These are phyloP conservation scores for Fagopyrum tataricum DNA, from an alignment of 148 eudicot genomes.

Conservation along the genomic window DNA sequence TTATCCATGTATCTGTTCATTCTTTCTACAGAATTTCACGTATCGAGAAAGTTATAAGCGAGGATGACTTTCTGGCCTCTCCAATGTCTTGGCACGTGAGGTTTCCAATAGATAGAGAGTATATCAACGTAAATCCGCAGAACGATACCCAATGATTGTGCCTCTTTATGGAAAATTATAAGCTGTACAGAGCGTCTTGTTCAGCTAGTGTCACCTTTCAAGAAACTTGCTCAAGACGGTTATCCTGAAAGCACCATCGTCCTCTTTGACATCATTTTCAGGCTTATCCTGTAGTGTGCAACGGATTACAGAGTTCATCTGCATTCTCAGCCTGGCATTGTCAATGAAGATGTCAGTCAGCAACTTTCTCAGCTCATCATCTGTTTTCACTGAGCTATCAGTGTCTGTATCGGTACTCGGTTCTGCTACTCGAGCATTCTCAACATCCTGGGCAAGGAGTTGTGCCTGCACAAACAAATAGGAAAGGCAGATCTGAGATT, in stretches of 20 bases:
- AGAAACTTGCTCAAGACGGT: conserved; percentile 37
- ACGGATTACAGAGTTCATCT: conserved; percentile 57
- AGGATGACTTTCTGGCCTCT: background rate
- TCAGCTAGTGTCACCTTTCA: conserved; percentile 14
- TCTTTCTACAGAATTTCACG: background rate
- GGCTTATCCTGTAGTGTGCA: conserved; percentile 38
- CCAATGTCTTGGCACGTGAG: no score
- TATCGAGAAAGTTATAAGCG: background rate
- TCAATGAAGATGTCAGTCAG: conserved; percentile 53
- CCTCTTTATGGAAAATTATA: background rate
- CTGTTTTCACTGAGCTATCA: conserved; percentile 20
- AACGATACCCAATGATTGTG: background rate
- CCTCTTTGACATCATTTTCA: conserved; percentile 30
- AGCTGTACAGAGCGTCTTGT: background rate
- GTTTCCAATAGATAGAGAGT: background rate
- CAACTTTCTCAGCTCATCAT: conserved; percentile 63
- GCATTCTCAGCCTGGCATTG: conserved; percentile 69
- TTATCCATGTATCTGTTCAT: background rate
- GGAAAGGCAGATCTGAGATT: background rate
- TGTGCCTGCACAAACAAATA: conserved; percentile 43
- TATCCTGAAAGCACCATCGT: conserved; percentile 26
- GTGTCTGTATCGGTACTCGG: conserved; percentile 16
- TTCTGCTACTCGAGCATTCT: conserved; percentile 26
- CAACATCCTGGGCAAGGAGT: conserved; percentile 58
- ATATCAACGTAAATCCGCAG: background rate